Base-by-base conservation (phyloP, 2,329 filamentous ascomycete genomes). In the Simplicillium sp. region DNA sequence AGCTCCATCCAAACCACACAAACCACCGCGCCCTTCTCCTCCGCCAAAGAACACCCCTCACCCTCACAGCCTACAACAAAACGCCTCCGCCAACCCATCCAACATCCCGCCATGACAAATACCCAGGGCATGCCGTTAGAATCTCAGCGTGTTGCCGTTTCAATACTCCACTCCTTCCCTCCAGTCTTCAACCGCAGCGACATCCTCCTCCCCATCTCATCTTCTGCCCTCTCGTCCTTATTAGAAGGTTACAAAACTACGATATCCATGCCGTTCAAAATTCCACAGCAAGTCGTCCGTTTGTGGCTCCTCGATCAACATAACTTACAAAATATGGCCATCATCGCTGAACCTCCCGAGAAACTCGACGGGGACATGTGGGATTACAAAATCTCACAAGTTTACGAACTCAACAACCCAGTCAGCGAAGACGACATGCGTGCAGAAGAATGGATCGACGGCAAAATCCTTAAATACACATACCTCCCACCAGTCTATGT, bases 341-440 rank as follows among this genome's bases (percentile, higher is more conserved):
- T 8, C 18, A 32, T 8, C 34, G 40, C 11, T 13, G 64, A 71
- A 0, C 54, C 60, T 1, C 61, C 67, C 0, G 67, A 68, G 50
- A 42, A 50, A n/a, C 67, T 37, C 0, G 41, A 41, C 29, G 34
- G 47, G 3, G 46, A 48, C 16, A 46, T 44, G 1, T 62, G 54
- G 54, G 48, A 45, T 2, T 61, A 59, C 42, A 39, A 39, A 20
- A 43, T 61, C 14, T 36, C 44, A 2, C 61, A 80, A 48, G 64
- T 83, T 1, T 83, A 81, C 50, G 67, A 77, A 54, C 65, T 83
- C 18, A 80, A 80, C 49, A 71, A 82, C 52, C 72, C 77, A 0
- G 62, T 78, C 2, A 58, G 67, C 1, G 58, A 75, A 2, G 58
- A 63, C 0, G 61, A 69, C 39, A 73, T 82, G 62, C 67, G 65